These are phyloP conservation scores for Dioszegia hungarica DNA, from an alignment of 768 basidiomycete species.

Conservation along the genomic window DNA sequence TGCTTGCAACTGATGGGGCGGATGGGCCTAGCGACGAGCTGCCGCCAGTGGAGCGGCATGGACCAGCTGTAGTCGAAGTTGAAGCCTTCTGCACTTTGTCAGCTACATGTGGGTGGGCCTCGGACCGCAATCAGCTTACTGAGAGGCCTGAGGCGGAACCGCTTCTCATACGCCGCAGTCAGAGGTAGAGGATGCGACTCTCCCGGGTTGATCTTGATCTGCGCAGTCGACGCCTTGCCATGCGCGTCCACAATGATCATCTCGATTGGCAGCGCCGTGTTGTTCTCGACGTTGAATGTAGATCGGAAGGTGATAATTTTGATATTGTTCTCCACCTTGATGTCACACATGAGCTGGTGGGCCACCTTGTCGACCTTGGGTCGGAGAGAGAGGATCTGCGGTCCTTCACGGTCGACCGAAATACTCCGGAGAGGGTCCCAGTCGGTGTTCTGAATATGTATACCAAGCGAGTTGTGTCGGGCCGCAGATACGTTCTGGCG, in stretches of 20 bases:
- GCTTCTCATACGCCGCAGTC: constrained; percentile 74
- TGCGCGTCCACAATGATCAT: constrained; percentile 79
- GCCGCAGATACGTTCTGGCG: constrained; percentile 60
- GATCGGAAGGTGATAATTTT: constrained; percentile 92
- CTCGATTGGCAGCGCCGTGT: constrained; percentile 86
- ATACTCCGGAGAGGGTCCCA: constrained; percentile 87
- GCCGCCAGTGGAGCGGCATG: constrained; percentile 77
- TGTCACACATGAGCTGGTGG: constrained; percentile 79
- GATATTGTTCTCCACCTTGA: constrained; percentile 82
- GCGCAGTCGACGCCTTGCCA: constrained; percentile 71
- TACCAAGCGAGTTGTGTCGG: constrained; percentile 75
- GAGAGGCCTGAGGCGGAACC: constrained; percentile 83
- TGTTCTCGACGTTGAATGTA: constrained; percentile 83
- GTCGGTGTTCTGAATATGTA: constrained; percentile 75
- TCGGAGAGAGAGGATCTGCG: constrained; percentile 78
- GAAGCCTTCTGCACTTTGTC: constrained; percentile 62
- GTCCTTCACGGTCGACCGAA: constrained; percentile 90
- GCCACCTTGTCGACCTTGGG: constrained; percentile 68
- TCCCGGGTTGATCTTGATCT: constrained; percentile 85
- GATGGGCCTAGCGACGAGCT: constrained; percentile 62
- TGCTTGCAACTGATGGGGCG: constrained; percentile 84
- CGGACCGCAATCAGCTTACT: constrained; percentile 56
- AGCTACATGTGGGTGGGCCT: neutral
- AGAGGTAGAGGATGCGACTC: constrained; percentile 84
- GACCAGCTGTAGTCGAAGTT: constrained; percentile 92